A percentile compares a stretch with the other conserved stretches of the same genome.
These are phyloP conservation scores for Kluyveromyces siamensis DNA, from an alignment of 805 yeast genomes.

Conservation along the genomic window DNA sequence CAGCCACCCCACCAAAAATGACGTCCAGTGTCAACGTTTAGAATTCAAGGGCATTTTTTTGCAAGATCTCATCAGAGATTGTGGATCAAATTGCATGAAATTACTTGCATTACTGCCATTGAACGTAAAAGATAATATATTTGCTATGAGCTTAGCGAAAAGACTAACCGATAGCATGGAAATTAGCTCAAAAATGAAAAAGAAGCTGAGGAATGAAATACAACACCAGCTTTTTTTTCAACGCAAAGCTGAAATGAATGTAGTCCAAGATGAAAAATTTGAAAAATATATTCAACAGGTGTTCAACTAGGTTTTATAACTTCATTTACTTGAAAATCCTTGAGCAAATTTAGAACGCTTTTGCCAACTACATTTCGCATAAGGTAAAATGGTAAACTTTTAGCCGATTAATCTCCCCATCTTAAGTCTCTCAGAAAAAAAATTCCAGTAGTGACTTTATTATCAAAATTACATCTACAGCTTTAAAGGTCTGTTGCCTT, in stretches of 20 bases:
- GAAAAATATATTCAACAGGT: constrained; percentile 3
- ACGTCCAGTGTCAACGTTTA: constrained; percentile 9
- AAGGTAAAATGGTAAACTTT: too few species aligned
- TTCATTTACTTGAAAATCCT: too few species aligned
- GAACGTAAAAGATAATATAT: constrained; percentile 20
- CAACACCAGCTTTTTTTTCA: constrained; percentile 48
- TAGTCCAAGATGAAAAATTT: constrained; percentile 16
- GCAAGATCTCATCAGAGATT: constrained; percentile 8
- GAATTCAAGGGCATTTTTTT: constrained; percentile 18
- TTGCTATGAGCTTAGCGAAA: constrained; percentile 17
- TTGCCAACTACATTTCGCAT: too few species aligned
- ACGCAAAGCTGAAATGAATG: constrained; percentile 56
- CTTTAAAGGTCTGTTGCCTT: too few species aligned
- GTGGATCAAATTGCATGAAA: background rate
- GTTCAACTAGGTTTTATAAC: background rate
- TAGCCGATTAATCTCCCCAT: too few species aligned
- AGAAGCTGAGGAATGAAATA: constrained; percentile 29
- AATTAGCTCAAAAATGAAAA: background rate
- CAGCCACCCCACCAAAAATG: constrained; percentile 4
- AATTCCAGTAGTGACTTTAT: too few species aligned
- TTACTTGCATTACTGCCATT: constrained; percentile 15
- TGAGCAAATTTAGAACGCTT: too few species aligned
- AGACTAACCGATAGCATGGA: constrained; percentile 4
- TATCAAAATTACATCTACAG: too few species aligned
- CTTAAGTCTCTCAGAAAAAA: too few species aligned